Percentiles rank a stretch among this genome's conserved stretches.
Conservation (phyloP, 116 monocot genomes). For the Iris pallida region DNA sequence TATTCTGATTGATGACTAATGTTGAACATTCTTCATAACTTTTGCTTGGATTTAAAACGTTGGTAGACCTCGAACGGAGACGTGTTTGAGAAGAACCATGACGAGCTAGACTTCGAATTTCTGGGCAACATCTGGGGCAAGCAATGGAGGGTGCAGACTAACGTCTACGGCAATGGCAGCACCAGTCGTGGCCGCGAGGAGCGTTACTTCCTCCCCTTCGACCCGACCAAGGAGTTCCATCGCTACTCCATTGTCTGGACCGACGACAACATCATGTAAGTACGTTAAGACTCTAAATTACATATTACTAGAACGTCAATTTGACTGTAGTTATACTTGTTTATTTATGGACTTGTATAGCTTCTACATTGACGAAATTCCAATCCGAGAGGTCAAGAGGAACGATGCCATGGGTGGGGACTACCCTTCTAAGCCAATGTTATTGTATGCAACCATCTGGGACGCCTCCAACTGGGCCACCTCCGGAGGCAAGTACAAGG, state of each 20-base stretch:
- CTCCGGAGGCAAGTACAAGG: slow-evolving; percentile 26
- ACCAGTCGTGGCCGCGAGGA: slow-evolving; percentile 42
- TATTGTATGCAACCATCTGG: slow-evolving; percentile 54
- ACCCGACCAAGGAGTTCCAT: slow-evolving; percentile 35
- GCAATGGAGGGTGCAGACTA: slow-evolving; percentile 46
- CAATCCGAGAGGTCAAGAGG: slow-evolving; percentile 33
- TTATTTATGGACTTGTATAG: slow-evolving; percentile 1
- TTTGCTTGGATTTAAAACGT: background rate
- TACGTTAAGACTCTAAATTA: background rate
- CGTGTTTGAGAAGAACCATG: slow-evolving; percentile 36
- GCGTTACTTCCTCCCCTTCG: slow-evolving; percentile 40
- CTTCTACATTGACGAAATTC: slow-evolving; percentile 45
- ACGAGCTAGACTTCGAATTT: slow-evolving; percentile 52
- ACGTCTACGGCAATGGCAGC: slow-evolving; percentile 55
- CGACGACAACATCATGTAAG: slow-evolving; percentile 29
- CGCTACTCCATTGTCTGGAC: slow-evolving; percentile 47
- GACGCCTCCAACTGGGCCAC: slow-evolving; percentile 53
- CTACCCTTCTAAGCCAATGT: slow-evolving; percentile 55
- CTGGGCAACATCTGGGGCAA: slow-evolving; percentile 34
- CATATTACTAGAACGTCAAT: no score
- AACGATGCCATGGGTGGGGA: slow-evolving; percentile 35
- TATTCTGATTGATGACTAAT: no score
- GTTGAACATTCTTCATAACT: no score
- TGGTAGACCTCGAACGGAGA: slow-evolving; percentile 46
- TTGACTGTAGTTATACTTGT: no score